Base-by-base conservation (phyloP, 75 land plant genomes). In the Gnetum montanum region DNA sequence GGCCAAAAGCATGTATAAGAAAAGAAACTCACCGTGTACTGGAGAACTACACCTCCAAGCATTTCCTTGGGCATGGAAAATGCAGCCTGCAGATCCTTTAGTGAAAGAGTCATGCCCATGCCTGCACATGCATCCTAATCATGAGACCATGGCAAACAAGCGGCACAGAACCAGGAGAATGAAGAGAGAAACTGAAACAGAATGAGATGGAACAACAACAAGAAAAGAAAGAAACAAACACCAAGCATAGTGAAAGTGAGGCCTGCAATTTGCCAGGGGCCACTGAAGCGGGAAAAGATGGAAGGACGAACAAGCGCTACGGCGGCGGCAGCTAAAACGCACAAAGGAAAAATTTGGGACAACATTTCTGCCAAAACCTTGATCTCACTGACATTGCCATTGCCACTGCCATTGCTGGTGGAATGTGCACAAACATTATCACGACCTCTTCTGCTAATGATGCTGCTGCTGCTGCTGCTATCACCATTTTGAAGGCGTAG, bases 31-130 rank as follows among this genome's bases (percentile, higher is more conserved):
- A 88, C 96, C 70, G 86, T 79, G 68, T 88, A 93, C 58, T 93
- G 98, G 4, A 88, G 79, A 19, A 82, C 22, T 20, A 93, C 81
- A 6, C 95, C 98, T 54, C 70, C 58, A 25, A 81, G 19, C 23
- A 82, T 13, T 44, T 93, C 86, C 72, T 66, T 73, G 15, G 90
- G 98, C 98, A 93, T 85, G 23, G 77, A 55, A 29, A 88, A 45
- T 16, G 97, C 95, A 16, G 61, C 84, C 31, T 75, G 59, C 23
- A 92, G 75, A 69, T 92, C 97, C 36, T 92, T 70, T n/a, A 82
- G 34, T 2, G 90, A 76, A 15, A 93, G 79, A 6, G 98, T 88
- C 98, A 88, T 93, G 30, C 95, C 98, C 98, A 93, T 87, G 6
- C 81, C 84, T 76, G 63, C 53, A 44, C 43, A 15, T 41, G 43